These are phyloP conservation scores for Grigorovia transvaalensis DNA, from an alignment of 805 yeast genomes.

Conservation along the genomic window DNA sequence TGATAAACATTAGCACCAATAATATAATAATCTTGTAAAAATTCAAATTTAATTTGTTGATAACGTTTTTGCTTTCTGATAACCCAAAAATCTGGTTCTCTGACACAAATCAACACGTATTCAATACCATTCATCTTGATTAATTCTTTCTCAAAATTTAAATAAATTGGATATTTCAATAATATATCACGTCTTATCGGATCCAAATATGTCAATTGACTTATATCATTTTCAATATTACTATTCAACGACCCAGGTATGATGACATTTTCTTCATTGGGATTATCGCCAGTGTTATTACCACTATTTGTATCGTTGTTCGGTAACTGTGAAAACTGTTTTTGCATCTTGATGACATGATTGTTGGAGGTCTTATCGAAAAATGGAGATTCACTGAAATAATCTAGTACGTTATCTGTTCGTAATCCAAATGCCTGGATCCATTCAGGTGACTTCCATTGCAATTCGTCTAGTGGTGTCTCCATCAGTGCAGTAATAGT, in stretches of 20 bases:
- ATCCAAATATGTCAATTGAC: constrained; percentile 15
- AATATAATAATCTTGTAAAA: constrained; percentile 72
- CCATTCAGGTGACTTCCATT: constrained; percentile 98
- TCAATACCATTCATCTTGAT: constrained; percentile 77
- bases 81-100: constrained; percentile 92
- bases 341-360: constrained; percentile 91
- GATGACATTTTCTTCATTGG: neutral
- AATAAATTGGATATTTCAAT: constrained; percentile 22
- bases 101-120: constrained; percentile 58
- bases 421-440: constrained; percentile 79
- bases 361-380: constrained; percentile 90
- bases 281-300: neutral
- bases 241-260: neutral
- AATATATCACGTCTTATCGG: constrained; percentile 18
- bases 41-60: constrained; percentile 29
- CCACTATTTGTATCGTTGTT: constrained; percentile 7
- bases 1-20: constrained; percentile 88
- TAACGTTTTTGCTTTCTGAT: constrained; percentile 69
- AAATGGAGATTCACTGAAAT: constrained; percentile 89
- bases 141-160: constrained; percentile 45
- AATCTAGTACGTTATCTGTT: constrained; percentile 85
- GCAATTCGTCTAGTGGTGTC: constrained; percentile 65
- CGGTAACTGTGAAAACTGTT: constrained; percentile 45
- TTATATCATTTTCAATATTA: neutral
- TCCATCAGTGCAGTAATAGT: constrained; percentile 5